Base-by-base conservation (phyloP, 73 alveolate species). In the Urostyla sp. region DNA sequence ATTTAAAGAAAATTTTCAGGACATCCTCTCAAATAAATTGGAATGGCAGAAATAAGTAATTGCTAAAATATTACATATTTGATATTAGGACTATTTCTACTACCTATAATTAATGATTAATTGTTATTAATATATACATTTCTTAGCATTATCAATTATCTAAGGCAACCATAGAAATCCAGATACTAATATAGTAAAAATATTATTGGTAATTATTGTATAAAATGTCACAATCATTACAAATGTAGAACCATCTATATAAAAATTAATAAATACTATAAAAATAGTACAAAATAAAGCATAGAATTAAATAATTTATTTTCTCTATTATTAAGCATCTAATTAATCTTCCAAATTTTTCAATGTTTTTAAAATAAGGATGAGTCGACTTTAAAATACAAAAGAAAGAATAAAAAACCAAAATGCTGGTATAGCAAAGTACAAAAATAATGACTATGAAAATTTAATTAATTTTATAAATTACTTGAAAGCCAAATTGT, bases 391-490 rank as follows among this genome's bases (percentile, higher is more conserved):
- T 20, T 37, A 16, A 21, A 63, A 63, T 11, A 63, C 79, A 63
- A 63, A 63, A 1, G 61, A 20, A 0, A 63, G 21, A 2, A 63
- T 1, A 34, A 63, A 63, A 28, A 40, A 40, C 79, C 79, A 63
- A 63, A 63, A 63, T 3, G 79, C 79, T 16, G 79, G 79, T 5
- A 63, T 63, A 1, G 79, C 79, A 23, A 63, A 63, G 44, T 63
- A 63, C 24, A 45, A 36, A 23, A 63, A 63, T 40, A 63, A 13
- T 10, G 13, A 13, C 79, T 63, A 40, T 38, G 44, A 38, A 6
- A 32, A n/a, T n/a, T n/a, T 37, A 40, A 24, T 1, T 18, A 63
- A 15, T 7, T 13, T 7, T 63, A 3, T 7, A 37, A 13, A 1
- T 63, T 63, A 63, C 79, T 50, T 63, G 60, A 24, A 63, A 63